phyloP scores from a whole-genome alignment of 1,139 yeast genomes.

The Geotrichum histeridarum region DNA sequence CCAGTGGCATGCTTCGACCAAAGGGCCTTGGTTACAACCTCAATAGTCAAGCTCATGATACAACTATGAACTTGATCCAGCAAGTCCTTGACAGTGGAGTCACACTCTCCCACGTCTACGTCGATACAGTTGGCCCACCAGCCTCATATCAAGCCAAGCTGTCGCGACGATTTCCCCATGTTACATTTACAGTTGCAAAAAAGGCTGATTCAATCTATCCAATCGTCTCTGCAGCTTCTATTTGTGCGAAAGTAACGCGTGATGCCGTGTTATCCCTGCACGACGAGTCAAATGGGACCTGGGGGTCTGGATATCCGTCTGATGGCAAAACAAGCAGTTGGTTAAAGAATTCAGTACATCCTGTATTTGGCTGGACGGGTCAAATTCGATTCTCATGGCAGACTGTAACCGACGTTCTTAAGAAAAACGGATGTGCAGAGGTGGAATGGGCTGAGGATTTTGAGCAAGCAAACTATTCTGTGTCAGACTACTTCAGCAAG shows the following conservation, averaged over 20 bases:
- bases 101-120: slow-evolving; percentile 63
- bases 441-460: slow-evolving; percentile 57
- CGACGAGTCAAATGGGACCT: slow-evolving; percentile 35
- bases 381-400: slow-evolving; percentile 90
- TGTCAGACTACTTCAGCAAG: slow-evolving; percentile 6
- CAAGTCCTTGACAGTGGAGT: slow-evolving; percentile 57
- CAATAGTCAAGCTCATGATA: slow-evolving; percentile 94
- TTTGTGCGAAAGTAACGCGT: slow-evolving; percentile 93
- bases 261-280: slow-evolving; percentile 56
- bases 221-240: slow-evolving; percentile 92
- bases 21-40: slow-evolving; percentile 60
- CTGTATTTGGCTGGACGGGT: slow-evolving; percentile 81
- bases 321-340: slow-evolving; percentile 80
- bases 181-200: slow-evolving; percentile 80
- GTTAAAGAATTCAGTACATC: slow-evolving; percentile 59
- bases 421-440: slow-evolving; percentile 45
- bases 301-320: slow-evolving; percentile 94
- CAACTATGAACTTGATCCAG: slow-evolving; percentile 74
- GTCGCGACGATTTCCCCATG: slow-evolving; percentile 58
- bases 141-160: slow-evolving; percentile 72
- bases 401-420: slow-evolving; percentile 72
- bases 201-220: slow-evolving; percentile 95
- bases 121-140: slow-evolving; percentile 98
- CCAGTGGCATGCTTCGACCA: slow-evolving; percentile 79
- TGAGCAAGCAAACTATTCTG: slow-evolving; percentile 10